phyloP scores from a whole-genome alignment of 441 rosid species.

The Rhodomyrtus psidioides region DNA sequence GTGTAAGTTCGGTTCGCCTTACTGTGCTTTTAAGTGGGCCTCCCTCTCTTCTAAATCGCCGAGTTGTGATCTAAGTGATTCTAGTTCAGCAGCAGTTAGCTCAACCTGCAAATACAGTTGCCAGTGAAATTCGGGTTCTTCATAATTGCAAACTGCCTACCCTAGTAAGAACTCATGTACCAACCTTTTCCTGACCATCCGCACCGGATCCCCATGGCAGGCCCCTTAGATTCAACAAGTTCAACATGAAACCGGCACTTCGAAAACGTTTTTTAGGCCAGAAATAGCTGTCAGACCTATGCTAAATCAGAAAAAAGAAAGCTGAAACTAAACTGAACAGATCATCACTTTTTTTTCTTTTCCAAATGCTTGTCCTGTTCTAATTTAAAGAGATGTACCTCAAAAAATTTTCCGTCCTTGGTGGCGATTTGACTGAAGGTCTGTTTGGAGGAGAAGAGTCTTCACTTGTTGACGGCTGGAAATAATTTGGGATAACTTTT shows the following conservation, averaged over 20 bases:
- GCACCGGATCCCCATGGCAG: conserved; percentile 59
- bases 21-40: conserved; percentile 87
- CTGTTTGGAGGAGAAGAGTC: conserved; percentile 24
- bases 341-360: neutral
- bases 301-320: conserved; percentile 36
- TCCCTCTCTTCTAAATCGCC: conserved; percentile 86
- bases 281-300: conserved; percentile 34
- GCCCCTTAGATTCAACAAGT: conserved; percentile 54
- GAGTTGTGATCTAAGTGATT: conserved; percentile 72
- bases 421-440: conserved; percentile 34
- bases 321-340: conserved; percentile 8
- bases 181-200: conserved; percentile 74
- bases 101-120: conserved; percentile 42
- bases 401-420: conserved; percentile 17
- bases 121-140: neutral
- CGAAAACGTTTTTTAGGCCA: conserved; percentile 41
- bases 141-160: neutral
- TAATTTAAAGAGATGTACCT: neutral
- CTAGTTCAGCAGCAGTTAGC: conserved; percentile 62
- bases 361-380: neutral
- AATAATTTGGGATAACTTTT: conserved; percentile 66
- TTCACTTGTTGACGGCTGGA: conserved; percentile 40
- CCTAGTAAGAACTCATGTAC: neutral
- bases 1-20: conserved; percentile 17
- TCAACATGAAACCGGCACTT: conserved; percentile 63